Base-by-base conservation (phyloP, 495 filamentous ascomycete genomes). In the Neurospora cerealis region DNA sequence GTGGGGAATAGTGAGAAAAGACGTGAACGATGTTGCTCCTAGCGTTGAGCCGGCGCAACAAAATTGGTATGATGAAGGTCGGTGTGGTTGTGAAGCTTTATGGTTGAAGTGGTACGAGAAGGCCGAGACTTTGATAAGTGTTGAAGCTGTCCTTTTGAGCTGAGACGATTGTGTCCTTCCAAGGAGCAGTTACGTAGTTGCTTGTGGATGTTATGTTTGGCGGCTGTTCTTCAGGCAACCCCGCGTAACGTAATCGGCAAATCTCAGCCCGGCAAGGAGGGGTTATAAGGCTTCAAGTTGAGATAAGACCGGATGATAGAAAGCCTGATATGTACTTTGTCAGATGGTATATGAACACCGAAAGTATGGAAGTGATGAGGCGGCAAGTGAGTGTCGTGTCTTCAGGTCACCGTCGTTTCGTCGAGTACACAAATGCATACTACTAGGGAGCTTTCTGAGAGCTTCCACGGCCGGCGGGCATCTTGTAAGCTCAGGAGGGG, bases 401-500 rank as follows among this genome's bases (percentile, higher is more conserved):
- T 66, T 34, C 54, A 34, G 13, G 54, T 34, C 48, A 60, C 48
- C 54, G 54, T 62, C 24, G 24, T 62, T 60, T 62, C 54, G 24
- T 62, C 13, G 11, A 28, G 21, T 28, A 60, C 40, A 62, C 38
- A n/a, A 73, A 69, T 70, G 69, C 40, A 72, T 73, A 37, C 36
- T 37, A 37, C 6, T 37, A 42, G 38, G 15, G 19, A 28, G 32
- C 72, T 70, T 71, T 71, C 74, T 44, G 70, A 69, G 74, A 75
- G 71, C 74, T 75, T 75, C 74, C 74, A 75, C 40, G 40, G 66
- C 70, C 36, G 54, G 40, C 10, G 60, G 44, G 54, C 34, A 70
- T 42, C 42, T 72, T 71, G 69, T 70, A 69, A 48, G 48, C 36
- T 75, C 54, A 34, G 71, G 77, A 75, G 75, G 72, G 73, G 75